phyloP scores from a whole-genome alignment of 2,329 filamentous ascomycete species.

The Aspergillus glaucus region DNA sequence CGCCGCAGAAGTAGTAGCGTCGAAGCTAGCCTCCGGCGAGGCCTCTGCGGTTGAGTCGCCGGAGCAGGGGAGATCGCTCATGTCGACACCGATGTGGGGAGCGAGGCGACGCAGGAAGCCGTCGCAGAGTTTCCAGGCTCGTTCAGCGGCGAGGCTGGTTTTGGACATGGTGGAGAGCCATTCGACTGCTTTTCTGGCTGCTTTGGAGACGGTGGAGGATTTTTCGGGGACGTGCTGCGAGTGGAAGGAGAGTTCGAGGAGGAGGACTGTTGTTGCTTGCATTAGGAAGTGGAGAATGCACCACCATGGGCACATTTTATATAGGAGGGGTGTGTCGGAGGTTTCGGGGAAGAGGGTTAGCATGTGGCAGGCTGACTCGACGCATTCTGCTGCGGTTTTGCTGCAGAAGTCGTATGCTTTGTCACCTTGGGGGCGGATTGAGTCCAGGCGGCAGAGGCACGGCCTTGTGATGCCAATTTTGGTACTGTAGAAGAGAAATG shows the following conservation, averaged over 20 bases:
- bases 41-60: conserved; percentile 18
- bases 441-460: conserved; percentile 37
- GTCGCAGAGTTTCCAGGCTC: conserved; percentile 33
- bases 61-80: conserved; percentile 24
- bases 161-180: conserved; percentile 29
- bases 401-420: conserved; percentile 32
- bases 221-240: conserved; percentile 40
- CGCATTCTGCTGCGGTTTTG: conserved; percentile 35
- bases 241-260: conserved; percentile 39
- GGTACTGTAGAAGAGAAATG: conserved; percentile 39
- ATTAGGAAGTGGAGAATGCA: conserved; percentile 40
- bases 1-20: conserved; percentile 12
- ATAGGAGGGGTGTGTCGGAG: conserved; percentile 30
- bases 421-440: conserved; percentile 24
- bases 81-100: conserved; percentile 23
- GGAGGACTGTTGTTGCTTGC: conserved; percentile 38
- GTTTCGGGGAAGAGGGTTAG: conserved; percentile 36
- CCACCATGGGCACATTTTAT: conserved; percentile 40
- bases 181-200: conserved; percentile 29
- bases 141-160: conserved; percentile 22
- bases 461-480: conserved; percentile 39
- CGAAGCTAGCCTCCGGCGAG: conserved; percentile 11
- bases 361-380: conserved; percentile 38
- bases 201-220: conserved; percentile 28
- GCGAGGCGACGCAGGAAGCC: conserved; percentile 29